phyloP scores from a whole-genome alignment of 495 filamentous ascomycete genomes.

The Podospora conica region DNA sequence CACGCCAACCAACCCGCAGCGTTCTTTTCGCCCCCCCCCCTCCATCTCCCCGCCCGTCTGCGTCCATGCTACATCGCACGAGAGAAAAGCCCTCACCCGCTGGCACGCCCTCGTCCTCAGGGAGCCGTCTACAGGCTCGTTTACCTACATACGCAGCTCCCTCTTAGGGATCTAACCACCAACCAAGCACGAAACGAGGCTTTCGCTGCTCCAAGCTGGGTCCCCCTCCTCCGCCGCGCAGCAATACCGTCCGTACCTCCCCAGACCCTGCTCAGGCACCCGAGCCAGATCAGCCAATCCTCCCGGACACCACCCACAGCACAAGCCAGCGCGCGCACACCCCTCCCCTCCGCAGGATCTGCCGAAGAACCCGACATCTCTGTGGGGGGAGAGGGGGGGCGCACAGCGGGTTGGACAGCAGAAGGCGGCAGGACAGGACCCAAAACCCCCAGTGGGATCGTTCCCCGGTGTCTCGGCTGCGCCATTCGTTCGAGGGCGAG shows the following conservation, averaged over 20 bases:
- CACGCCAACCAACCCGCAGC: not conserved
- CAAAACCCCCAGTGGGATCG: conserved; percentile 18
- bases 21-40: not conserved
- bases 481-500: not conserved
- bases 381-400: not conserved
- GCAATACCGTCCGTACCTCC: not conserved
- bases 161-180: not conserved
- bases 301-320: not conserved
- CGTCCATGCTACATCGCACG: not conserved
- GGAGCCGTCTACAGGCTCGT: not conserved
- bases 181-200: not conserved
- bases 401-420: not conserved
- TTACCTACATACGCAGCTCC: not conserved
- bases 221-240: not conserved
- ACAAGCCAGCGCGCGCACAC: not conserved
- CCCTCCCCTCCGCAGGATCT: not conserved
- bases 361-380: not conserved
- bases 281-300: not conserved
- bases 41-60: not conserved
- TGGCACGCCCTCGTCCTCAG: not conserved
- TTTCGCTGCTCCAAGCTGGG: not conserved
- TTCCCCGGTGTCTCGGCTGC: conserved; percentile 17
- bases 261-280: not conserved
- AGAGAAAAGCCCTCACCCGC: not conserved
- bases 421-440: not conserved